phyloP scores from a whole-genome alignment of 1,284 basidiomycete genomes.

The Volvariella surrecta region DNA sequence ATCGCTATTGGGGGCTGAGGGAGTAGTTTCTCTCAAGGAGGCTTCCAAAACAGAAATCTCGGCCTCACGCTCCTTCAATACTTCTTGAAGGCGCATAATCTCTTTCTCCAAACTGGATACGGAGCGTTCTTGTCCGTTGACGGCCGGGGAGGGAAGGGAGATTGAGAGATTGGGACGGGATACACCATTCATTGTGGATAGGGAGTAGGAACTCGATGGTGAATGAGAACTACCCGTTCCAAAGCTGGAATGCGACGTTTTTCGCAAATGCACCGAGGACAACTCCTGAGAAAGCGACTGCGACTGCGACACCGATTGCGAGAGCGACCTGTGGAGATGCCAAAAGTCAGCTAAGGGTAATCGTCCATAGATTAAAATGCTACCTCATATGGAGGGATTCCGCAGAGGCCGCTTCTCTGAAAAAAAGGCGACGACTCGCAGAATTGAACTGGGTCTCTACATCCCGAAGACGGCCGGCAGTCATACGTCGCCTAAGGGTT shows the following conservation, averaged over 20 bases:
- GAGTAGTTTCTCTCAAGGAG: slow-evolving; percentile 43
- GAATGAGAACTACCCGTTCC: slow-evolving; percentile 46
- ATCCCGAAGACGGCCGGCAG: slow-evolving; percentile 39
- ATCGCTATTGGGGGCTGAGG: slow-evolving; percentile 12
- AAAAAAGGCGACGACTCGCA: slow-evolving; percentile 63
- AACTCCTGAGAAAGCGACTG: slow-evolving; percentile 95
- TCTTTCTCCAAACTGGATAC: slow-evolving; percentile 82
- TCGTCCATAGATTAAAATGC: slow-evolving; percentile 8
- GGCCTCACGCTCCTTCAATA: slow-evolving; percentile 79
- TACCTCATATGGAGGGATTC: slow-evolving; percentile 81
- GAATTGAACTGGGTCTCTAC: slow-evolving; percentile 40
- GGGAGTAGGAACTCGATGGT: slow-evolving; percentile 36
- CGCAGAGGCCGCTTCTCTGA: slow-evolving; percentile 74
- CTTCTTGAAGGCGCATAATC: slow-evolving; percentile 85
- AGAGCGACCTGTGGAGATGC: slow-evolving; percentile 48
- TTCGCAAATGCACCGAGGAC: slow-evolving; percentile 82
- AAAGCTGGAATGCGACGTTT: slow-evolving; percentile 66
- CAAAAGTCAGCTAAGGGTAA: too few species aligned
- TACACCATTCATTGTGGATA: slow-evolving; percentile 12
- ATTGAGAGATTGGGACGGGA: slow-evolving; percentile 52
- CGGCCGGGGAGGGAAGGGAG: slow-evolving; percentile 36
- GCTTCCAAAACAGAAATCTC: slow-evolving; percentile 77
- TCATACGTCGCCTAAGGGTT: slow-evolving; percentile 41
- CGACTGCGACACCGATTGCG: slow-evolving; percentile 62
- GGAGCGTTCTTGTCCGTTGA: slow-evolving; percentile 53